Conservation (phyloP, 352 stramenopile genomes). For the Phytophthora chlamydospora region DNA sequence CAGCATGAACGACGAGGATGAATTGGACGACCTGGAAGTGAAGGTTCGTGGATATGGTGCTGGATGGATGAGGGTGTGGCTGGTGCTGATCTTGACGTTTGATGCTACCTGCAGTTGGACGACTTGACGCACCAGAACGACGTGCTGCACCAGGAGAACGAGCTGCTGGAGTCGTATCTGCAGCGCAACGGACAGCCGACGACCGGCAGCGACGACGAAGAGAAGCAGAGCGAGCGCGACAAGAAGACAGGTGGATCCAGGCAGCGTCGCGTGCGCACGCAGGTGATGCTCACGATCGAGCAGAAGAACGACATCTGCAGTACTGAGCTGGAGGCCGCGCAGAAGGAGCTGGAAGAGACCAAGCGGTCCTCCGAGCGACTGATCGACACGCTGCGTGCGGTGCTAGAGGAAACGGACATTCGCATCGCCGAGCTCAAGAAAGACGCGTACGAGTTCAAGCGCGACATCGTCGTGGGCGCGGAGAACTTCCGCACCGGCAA, state of each 20-base stretch:
- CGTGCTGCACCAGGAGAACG: conserved; percentile 91
- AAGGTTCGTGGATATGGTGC: conserved; percentile 38
- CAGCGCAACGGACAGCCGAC: conserved; percentile 58
- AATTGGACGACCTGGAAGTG: conserved; percentile 75
- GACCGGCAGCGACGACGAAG: conserved; percentile 68
- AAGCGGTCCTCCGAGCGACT: conserved; percentile 91
- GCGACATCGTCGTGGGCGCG: conserved; percentile 93
- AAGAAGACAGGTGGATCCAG: conserved; percentile 45
- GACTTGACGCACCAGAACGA: conserved; percentile 89
- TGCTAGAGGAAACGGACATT: conserved; percentile 95
- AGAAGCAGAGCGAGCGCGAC: conserved; percentile 59
- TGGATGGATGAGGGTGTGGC: background rate
- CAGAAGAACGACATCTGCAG: conserved; percentile 94
- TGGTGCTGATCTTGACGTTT: background rate
- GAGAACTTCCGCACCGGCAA: conserved; percentile 95
- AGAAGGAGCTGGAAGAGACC: conserved; percentile 91
- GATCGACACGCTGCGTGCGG: conserved; percentile 93
- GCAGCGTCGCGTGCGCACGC: conserved; percentile 62
- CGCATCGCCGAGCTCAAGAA: conserved; percentile 95
- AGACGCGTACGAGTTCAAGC: conserved; percentile 96
- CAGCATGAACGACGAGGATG: conserved; percentile 70
- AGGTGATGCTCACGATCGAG: conserved; percentile 87
- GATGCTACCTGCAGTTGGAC: conserved; percentile 66
- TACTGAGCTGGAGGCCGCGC: conserved; percentile 84
- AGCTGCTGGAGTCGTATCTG: conserved; percentile 89